Evolutionary conservation across 2,329 filamentous ascomycete species (phyloP), one percentile per base, ranked within the genome.

Genomic region (Arthrobotrys sinensis): DNA sequence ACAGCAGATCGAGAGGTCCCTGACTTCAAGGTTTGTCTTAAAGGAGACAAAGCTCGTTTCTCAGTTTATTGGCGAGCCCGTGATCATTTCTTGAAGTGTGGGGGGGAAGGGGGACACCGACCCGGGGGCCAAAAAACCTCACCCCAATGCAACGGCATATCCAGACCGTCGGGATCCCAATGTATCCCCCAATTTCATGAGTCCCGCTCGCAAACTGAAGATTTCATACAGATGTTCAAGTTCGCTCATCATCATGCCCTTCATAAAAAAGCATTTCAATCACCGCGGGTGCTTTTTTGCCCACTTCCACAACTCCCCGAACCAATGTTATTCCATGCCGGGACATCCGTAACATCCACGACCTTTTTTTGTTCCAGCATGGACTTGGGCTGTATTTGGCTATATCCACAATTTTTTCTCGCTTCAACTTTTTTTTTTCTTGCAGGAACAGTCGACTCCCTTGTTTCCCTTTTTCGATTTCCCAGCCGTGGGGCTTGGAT

Each of bases 291-390:
- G 28, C 69, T 73, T 66, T 73, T 65, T 32, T 28, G 53, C 10
- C 4, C 12, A 34, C n/a, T 50, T 14, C 14, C 28, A n/a, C 28
- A n/a, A 3, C 60, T 43, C 69, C 69, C 69, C 69, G 69, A 73
- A 50, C 70, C 70, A 75, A 68, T 75, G 45, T 68, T 34, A 16
- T 75, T 75, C 34, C 53, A 53, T 75, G 70, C 70, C 70, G 70
- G 70, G 70, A 24, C 53, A 68, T 68, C 70, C 70, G 70, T 55
- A 36, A 57, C 50, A 40, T 34, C 52, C 50, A 57, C 52, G 36
- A 36, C 55, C n/a, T n/a, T 60, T 60, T 38, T 40, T 3, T 43
- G 3, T 21, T 45, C 45, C n/a, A 48, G 45, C 32, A 64, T 48
- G 14, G 60, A 48, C 28, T n/a, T 34, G 43, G 60, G 28, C 16